These are phyloP conservation scores for Yamadazyma oceani DNA, from an alignment of 1,139 yeast species.

Conservation along the genomic window DNA sequence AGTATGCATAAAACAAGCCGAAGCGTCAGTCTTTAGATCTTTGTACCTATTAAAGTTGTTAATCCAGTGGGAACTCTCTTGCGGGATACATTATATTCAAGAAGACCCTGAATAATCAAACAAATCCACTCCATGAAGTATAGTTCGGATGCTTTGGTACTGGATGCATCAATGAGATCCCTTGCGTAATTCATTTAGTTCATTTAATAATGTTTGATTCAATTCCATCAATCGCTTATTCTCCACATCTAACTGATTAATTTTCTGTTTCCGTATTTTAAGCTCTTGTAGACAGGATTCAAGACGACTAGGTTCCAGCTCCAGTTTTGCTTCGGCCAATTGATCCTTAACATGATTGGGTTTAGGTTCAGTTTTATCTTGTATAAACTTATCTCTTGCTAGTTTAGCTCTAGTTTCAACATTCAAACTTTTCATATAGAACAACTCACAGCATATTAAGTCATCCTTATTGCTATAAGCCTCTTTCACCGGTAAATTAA, in stretches of 20 bases:
- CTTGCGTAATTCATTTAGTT: constrained; percentile 9
- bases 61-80: no score
- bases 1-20: no score
- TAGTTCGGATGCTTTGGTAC: no score
- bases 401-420: constrained; percentile 27
- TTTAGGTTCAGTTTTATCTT: constrained; percentile 1
- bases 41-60: no score
- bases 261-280: constrained; percentile 22
- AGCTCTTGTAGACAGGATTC: constrained; percentile 26
- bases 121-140: no score
- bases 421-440: constrained; percentile 21
- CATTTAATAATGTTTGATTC: constrained; percentile 30
- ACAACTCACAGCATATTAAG: constrained; percentile 26
- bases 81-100: no score
- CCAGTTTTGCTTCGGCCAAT: constrained; percentile 11
- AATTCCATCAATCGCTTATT: constrained; percentile 34
- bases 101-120: no score
- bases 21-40: no score
- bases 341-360: neutral
- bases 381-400: constrained; percentile 20
- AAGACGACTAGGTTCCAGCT: constrained; percentile 15
- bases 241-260: constrained; percentile 28
- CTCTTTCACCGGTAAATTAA: constrained; percentile 18
- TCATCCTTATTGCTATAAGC: constrained; percentile 17
- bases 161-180: neutral